These are phyloP conservation scores for Ajuga reptans DNA, from an alignment of 305 asterid genomes.

Conservation along the genomic window DNA sequence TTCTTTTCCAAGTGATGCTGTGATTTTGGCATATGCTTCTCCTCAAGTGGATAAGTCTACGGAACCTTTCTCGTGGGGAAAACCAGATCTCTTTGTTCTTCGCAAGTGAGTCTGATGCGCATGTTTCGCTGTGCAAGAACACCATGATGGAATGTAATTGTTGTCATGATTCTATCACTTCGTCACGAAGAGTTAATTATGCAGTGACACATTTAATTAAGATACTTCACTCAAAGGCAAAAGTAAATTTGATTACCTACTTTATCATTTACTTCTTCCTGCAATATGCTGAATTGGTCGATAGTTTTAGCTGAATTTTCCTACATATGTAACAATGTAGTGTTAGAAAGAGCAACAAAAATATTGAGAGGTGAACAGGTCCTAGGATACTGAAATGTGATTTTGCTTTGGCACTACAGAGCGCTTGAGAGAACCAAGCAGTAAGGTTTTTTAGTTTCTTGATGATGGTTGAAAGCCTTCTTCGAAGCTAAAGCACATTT, in stretches of 20 bases:
- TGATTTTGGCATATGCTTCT: constrained; percentile 68
- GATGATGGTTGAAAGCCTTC: background rate
- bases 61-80: constrained; percentile 85
- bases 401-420: background rate
- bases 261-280: background rate
- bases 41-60: constrained; percentile 93
- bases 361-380: background rate
- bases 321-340: background rate
- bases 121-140: background rate
- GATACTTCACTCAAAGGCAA: background rate
- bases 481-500: background rate
- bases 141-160: background rate
- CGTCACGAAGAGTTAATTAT: background rate
- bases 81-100: constrained; percentile 81
- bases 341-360: background rate
- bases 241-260: background rate
- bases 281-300: background rate
- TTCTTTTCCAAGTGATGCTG: constrained; percentile 83
- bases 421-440: background rate
- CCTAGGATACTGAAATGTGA: background rate
- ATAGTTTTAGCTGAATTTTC: background rate
- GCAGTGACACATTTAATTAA: background rate
- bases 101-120: constrained; percentile 60
- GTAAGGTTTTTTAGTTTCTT: background rate
- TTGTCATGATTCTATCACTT: background rate